Conservation (phyloP, 2,329 filamentous ascomycete species). For the Cercospora zeae-maydis region DNA sequence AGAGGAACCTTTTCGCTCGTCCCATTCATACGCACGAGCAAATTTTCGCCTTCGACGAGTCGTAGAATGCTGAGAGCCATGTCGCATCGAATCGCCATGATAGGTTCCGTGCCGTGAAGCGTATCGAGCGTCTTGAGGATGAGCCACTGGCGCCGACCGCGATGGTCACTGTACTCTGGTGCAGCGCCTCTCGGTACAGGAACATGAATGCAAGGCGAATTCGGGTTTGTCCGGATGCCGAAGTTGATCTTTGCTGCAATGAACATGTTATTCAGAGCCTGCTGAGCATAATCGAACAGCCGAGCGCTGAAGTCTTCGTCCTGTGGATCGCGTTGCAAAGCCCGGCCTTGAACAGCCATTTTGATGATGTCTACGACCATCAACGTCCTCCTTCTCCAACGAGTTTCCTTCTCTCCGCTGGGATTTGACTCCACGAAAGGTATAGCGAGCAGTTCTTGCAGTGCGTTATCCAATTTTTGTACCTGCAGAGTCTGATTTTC, state of each 20-base stretch:
- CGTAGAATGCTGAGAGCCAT: background rate
- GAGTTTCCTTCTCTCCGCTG: background rate
- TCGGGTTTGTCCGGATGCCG: background rate
- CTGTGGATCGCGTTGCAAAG: background rate
- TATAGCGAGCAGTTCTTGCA: background rate
- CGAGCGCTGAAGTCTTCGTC: background rate
- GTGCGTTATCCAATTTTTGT: background rate
- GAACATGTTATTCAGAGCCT: conserved; percentile 1
- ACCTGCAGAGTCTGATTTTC: background rate
- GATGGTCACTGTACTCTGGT: background rate
- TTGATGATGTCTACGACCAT: background rate
- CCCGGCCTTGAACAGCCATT: background rate
- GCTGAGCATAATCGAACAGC: background rate
- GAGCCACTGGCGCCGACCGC: background rate
- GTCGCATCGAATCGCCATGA: background rate
- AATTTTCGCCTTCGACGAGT: background rate
- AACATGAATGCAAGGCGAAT: background rate
- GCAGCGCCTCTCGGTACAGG: background rate
- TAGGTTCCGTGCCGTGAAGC: background rate
- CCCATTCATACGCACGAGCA: background rate
- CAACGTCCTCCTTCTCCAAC: background rate
- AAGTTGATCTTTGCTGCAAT: background rate
- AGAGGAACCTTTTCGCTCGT: background rate
- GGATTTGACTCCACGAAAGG: background rate
- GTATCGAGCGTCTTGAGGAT: background rate